Conservation (phyloP, 2,329 filamentous ascomycete species). For the Trichoderma afroharzianum region DNA sequence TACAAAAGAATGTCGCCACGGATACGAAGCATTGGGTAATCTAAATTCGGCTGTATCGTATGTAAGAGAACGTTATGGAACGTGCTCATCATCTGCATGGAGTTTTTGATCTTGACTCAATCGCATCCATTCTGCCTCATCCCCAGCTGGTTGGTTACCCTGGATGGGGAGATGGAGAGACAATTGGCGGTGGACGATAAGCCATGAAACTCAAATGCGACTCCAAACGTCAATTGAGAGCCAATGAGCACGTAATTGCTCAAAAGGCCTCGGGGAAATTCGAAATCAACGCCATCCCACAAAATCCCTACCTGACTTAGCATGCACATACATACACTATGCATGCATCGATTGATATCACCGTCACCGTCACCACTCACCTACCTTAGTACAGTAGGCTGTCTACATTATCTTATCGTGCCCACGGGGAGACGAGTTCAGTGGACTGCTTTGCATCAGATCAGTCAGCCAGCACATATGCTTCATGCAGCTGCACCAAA, state of each 20-base stretch:
- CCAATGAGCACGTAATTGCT: not conserved
- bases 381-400: not conserved
- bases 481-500: not conserved
- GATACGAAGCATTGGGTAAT: not conserved
- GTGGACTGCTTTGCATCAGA: not conserved
- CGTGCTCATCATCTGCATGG: not conserved
- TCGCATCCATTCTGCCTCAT: not conserved
- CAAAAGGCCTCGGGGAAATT: not conserved
- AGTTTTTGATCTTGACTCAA: not conserved
- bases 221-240: not conserved
- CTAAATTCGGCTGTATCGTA: not conserved
- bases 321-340: not conserved
- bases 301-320: not conserved
- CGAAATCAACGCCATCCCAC: not conserved
- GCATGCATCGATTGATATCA: not conserved
- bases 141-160: not conserved
- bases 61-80: not conserved
- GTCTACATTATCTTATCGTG: not conserved
- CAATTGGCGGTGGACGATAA: not conserved
- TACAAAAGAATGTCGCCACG: not conserved
- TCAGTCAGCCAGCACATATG: slow-evolving; percentile 2
- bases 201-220: not conserved
- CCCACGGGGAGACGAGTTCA: not conserved
- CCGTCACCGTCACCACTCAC: not conserved
- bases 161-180: not conserved